These are phyloP conservation scores for Candida montana DNA, from an alignment of 805 yeast species.

Conservation along the genomic window DNA sequence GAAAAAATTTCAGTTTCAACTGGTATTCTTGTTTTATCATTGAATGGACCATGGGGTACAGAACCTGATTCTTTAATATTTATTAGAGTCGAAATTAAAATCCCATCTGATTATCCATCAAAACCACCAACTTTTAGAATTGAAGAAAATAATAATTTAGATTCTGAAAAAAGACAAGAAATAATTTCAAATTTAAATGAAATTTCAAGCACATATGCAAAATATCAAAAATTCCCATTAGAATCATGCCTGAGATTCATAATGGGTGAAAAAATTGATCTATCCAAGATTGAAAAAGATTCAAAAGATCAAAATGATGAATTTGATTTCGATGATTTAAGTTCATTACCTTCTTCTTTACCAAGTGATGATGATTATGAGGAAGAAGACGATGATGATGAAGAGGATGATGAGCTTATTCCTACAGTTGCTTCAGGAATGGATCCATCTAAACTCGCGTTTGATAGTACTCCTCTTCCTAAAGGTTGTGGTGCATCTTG, in stretches of 20 bases:
- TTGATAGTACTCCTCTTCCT: constrained; percentile 86
- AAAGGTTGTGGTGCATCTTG: constrained; percentile 91
- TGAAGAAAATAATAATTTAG: constrained; percentile 75
- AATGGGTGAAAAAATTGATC: constrained; percentile 70
- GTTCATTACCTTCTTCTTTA: constrained; percentile 19
- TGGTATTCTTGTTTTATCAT: constrained; percentile 70
- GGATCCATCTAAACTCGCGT: constrained; percentile 27
- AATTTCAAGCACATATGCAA: constrained; percentile 52
- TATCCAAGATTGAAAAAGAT: constrained; percentile 34
- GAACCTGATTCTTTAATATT: constrained; percentile 45
- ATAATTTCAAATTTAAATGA: constrained; percentile 47
- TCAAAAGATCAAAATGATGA: constrained; percentile 32
- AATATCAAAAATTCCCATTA: constrained; percentile 59
- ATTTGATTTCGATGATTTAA: constrained; percentile 29
- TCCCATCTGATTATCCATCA: constrained; percentile 72
- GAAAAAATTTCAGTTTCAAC: constrained; percentile 86
- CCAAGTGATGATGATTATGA: constrained; percentile 19
- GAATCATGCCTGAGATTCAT: constrained; percentile 75
- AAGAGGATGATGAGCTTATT: constrained; percentile 25
- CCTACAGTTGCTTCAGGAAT: constrained; percentile 14
- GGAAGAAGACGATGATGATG: constrained; percentile 28
- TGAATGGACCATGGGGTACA: constrained; percentile 72
- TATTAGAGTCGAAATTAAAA: constrained; percentile 60
- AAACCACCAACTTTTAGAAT: constrained; percentile 55
- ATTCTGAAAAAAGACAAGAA: constrained; percentile 41